Evolutionary conservation across 352 stramenopile genomes (phyloP), one percentile per base, ranked within the genome.

Genomic region (Phytophthora pini): DNA sequence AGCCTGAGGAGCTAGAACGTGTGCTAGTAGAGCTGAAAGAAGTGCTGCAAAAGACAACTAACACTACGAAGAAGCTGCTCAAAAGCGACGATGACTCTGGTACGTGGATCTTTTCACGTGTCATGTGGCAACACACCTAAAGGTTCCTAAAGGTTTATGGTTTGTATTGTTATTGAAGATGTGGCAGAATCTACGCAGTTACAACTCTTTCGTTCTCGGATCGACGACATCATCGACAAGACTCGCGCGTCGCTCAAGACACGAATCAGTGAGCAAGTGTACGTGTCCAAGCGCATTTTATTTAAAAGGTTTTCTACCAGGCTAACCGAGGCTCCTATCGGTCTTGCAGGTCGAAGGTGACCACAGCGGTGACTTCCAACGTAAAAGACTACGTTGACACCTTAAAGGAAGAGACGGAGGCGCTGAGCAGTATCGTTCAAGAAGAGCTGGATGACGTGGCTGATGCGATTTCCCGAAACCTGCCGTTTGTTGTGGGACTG

Each of bases 191-290:
- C 60, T 0, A 68, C 68, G 2, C 69, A 77, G 17, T 47, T 88
- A 15, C 57, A 74, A 29, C 58, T 79, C 6, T 79, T 88, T 27
- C 80, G 72, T 7, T 69, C 73, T 31, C 77, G 73, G 38, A 74
- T 92, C 32, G 80, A 89, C 51, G 68, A 41, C 7, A 74, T 87
- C 11, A 81, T 90, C 4, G 57, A 85, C 43, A 65, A 77, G 43
- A 83, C 74, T 2, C 75, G 74, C 34, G 50, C 68, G 13, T 79
- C 72, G 8, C 46, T 89, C 10, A 84, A 86, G 41, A n/a, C 38
- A 20, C 71, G 68, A 17, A 74, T 89, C 17, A 83, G 72, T 51
- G 68, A 80, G 36, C 80, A 84, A 80, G 82, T 89, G 80, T 88
- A 76, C 56, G 82, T 65, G 22, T 9, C 10, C 22, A n/a, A 31